phyloP scores from a whole-genome alignment of 805 yeast species.

The Candida krabiensis region DNA sequence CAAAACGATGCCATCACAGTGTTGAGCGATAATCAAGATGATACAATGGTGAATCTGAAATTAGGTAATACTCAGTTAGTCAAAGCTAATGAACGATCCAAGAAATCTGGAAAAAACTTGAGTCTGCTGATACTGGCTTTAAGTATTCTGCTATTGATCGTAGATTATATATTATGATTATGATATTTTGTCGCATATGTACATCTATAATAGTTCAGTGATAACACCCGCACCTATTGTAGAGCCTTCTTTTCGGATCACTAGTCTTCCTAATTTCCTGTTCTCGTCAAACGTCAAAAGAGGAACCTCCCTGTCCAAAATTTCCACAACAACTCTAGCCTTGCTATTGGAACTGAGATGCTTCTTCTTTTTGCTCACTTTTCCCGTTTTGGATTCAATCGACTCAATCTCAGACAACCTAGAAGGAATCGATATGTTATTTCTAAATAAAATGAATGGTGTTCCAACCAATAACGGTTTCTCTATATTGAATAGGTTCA shows the following conservation, averaged over 20 bases:
- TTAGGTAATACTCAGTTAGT: constrained; percentile 71
- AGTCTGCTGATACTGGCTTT: constrained; percentile 54
- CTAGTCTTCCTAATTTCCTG: constrained; percentile 62
- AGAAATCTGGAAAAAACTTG: constrained; percentile 57
- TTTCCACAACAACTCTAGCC: constrained; percentile 57
- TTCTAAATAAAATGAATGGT: constrained; percentile 73
- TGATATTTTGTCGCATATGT: neutral
- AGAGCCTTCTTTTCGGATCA: constrained; percentile 65
- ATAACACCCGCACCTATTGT: constrained; percentile 57
- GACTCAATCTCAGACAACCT: constrained; percentile 50
- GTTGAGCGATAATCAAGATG: constrained; percentile 65
- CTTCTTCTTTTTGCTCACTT: constrained; percentile 48
- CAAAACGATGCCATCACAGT: constrained; percentile 71
- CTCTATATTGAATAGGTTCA: constrained; percentile 62
- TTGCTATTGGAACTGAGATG: constrained; percentile 61
- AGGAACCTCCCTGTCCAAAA: constrained; percentile 51
- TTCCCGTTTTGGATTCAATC: constrained; percentile 33
- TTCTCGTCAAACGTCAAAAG: constrained; percentile 48
- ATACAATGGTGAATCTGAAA: constrained; percentile 60
- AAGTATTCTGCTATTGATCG: constrained; percentile 54
- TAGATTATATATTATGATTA: constrained; percentile 45
- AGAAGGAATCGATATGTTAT: constrained; percentile 71
- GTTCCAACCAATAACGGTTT: constrained; percentile 81
- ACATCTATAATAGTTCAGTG: constrained; percentile 11
- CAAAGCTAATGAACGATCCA: constrained; percentile 67